phyloP scores from a whole-genome alignment of 2,329 filamentous ascomycete genomes.

The Coleophoma eucalyptorum region DNA sequence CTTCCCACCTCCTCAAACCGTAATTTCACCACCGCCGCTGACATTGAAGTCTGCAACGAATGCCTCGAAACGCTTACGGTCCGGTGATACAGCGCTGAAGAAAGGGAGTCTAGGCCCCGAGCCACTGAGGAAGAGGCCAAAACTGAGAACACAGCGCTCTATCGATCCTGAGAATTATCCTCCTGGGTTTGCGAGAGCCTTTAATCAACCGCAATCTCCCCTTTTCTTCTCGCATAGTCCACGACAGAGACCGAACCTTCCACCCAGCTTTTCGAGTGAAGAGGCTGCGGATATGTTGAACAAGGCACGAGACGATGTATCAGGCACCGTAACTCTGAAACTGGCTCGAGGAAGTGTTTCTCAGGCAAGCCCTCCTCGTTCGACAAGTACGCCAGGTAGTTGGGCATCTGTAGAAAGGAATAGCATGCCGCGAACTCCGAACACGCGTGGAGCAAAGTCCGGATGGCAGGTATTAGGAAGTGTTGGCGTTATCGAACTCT shows the following conservation, averaged over 20 bases:
- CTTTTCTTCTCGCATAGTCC: constrained; percentile 47
- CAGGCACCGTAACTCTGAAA: constrained; percentile 47
- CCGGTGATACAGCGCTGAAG: constrained; percentile 7
- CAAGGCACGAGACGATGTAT: constrained; percentile 15
- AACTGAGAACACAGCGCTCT: constrained; percentile 26
- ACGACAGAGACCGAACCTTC: constrained; percentile 38
- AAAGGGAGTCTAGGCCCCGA: constrained; percentile 13
- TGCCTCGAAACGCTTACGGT: constrained; percentile 18
- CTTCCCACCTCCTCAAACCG: neutral
- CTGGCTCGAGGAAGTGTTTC: constrained; percentile 50
- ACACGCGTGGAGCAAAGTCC: constrained; percentile 39
- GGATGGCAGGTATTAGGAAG: constrained; percentile 55
- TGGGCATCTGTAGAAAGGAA: constrained; percentile 47
- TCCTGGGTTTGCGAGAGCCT: constrained; percentile 7
- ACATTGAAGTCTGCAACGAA: constrained; percentile 3
- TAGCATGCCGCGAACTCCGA: constrained; percentile 47
- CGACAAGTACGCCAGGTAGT: constrained; percentile 48
- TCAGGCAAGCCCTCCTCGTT: constrained; percentile 41
- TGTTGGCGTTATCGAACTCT: constrained; percentile 65
- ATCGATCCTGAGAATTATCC: constrained; percentile 31
- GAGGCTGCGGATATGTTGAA: constrained; percentile 18
- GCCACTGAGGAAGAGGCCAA: constrained; percentile 22
- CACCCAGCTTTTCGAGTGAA: constrained; percentile 23
- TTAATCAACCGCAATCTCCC: constrained; percentile 35
- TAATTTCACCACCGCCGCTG: constrained; percentile 5